Evolutionary conservation across 345 rosid genomes (phyloP).

Genomic region (Acer campestre): DNA sequence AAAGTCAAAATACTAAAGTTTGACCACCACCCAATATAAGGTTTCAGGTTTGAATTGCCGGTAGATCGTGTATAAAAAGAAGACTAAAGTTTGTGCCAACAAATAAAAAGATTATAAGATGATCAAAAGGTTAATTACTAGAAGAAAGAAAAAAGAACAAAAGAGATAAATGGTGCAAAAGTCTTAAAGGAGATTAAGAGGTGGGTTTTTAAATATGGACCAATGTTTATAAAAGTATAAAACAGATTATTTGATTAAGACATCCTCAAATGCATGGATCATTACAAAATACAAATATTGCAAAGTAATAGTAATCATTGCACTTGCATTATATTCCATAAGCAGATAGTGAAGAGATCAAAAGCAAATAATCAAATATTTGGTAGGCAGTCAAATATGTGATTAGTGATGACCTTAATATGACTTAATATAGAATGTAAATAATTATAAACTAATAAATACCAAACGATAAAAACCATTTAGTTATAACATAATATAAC

Average conservation of each 20-base stretch:
- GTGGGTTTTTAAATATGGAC: background rate
- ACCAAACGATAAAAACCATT: too few species aligned
- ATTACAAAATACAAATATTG: background rate
- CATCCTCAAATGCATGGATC: background rate
- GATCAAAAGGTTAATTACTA: background rate
- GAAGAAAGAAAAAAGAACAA: too few species aligned
- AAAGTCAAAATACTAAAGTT: too few species aligned
- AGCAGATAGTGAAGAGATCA: background rate
- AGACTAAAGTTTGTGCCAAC: too few species aligned
- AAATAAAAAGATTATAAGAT: background rate
- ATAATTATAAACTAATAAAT: too few species aligned
- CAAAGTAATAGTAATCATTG: conserved; percentile 28
- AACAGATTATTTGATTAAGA: background rate
- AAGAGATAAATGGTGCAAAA: background rate
- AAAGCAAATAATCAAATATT: conserved; percentile 10
- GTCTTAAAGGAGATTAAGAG: background rate
- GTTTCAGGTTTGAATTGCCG: too few species aligned
- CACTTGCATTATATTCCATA: conserved; percentile 13
- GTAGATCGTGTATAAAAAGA: too few species aligned
- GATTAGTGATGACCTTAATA: too few species aligned
- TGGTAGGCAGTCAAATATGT: conserved; percentile 28
- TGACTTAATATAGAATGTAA: too few species aligned
- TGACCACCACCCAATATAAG: too few species aligned
- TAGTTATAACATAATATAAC: too few species aligned
- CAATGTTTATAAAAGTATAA: conserved; percentile 5